A percentile compares a stretch with the other conserved stretches of the same genome.
These are phyloP conservation scores for Polysphondylium violaceum DNA, from an alignment of 78 protist genomes.

Conservation along the genomic window DNA sequence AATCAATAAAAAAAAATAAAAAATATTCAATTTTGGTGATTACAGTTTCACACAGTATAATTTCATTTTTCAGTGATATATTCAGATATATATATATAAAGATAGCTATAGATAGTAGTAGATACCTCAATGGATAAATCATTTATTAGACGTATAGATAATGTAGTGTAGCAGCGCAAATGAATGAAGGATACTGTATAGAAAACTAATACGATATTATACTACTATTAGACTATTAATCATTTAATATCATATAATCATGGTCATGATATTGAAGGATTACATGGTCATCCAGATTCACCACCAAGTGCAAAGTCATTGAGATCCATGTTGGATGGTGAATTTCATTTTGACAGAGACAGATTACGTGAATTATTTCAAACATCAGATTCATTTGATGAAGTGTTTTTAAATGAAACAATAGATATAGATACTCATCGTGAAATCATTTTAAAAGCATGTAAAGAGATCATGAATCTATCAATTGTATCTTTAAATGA, in stretches of 20 bases:
- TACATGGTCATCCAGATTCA: constrained; percentile 11
- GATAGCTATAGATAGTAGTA: too few relatives aligned
- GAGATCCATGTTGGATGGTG: constrained; percentile 46
- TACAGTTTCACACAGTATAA: too few relatives aligned
- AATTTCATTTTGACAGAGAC: constrained; percentile 25
- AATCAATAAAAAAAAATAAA: too few relatives aligned
- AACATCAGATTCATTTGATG: constrained; percentile 33
- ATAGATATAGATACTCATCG: neutral
- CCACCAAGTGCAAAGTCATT: constrained; percentile 25
- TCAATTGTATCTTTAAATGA: constrained; percentile 13
- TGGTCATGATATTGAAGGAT: constrained; percentile 1
- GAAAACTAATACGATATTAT: too few relatives aligned
- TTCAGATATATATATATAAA: too few relatives aligned
- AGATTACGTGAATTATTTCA: constrained; percentile 23
- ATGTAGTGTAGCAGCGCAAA: too few relatives aligned
- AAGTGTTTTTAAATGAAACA: constrained; percentile 9
- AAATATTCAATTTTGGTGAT: too few relatives aligned
- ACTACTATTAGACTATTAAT: neutral
- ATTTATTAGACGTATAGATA: too few relatives aligned
- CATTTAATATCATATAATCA: neutral
- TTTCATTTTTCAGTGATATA: too few relatives aligned
- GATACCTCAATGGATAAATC: too few relatives aligned
- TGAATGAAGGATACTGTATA: too few relatives aligned
- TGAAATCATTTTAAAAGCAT: constrained; percentile 28
- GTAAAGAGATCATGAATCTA: constrained; percentile 14